Conservation (phyloP, 1,284 basidiomycete genomes). For the Trichosporon faecale region DNA sequence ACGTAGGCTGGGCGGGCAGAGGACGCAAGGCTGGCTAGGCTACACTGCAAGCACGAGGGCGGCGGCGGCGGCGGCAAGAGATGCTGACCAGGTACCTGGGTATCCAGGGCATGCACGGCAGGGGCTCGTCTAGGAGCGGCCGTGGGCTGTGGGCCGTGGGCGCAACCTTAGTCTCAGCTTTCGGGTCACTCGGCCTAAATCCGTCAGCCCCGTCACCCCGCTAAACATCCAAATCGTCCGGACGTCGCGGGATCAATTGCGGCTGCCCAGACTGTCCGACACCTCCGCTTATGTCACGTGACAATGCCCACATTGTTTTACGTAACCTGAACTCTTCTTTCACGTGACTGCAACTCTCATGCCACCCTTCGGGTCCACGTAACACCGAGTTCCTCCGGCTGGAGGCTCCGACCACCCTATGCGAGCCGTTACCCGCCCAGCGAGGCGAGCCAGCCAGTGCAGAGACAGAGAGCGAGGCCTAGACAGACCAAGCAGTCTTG, state of each 20-base stretch:
- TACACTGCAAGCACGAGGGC: not conserved
- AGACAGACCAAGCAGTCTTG: slow-evolving; percentile 6
- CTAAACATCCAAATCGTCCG: not conserved
- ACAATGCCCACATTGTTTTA: not conserved
- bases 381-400: slow-evolving; percentile 1
- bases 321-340: not conserved
- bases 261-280: not conserved
- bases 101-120: not conserved
- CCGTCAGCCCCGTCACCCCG: not conserved
- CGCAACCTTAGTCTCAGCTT: not conserved
- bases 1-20: not conserved
- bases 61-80: not conserved
- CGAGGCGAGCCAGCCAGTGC: slow-evolving; percentile 13
- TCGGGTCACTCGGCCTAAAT: slow-evolving; percentile 2
- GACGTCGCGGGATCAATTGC: not conserved
- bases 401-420: slow-evolving; percentile 1
- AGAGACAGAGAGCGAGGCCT: not conserved
- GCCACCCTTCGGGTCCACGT: slow-evolving; percentile 4
- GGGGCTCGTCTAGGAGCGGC: not conserved
- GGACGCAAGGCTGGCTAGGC: not conserved
- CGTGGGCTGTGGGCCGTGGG: not conserved
- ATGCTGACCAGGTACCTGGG: not conserved
- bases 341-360: not conserved
- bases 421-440: slow-evolving; percentile 1
- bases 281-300: not conserved